Evolutionary conservation across 1,284 basidiomycete species (phyloP).

Genomic region (Omphalotus olearius): DNA sequence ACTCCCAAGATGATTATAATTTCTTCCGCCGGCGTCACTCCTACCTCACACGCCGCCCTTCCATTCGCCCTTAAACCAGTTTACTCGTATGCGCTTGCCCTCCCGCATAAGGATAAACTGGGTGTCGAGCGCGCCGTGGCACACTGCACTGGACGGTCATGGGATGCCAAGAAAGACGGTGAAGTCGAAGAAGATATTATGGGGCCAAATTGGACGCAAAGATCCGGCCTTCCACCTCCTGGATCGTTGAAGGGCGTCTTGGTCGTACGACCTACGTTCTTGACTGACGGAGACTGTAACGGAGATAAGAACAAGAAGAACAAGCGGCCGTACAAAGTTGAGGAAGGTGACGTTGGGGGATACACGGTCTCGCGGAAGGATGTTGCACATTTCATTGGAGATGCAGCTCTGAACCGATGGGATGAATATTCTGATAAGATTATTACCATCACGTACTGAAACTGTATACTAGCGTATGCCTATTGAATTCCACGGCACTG

Average conservation of each 20-base stretch:
- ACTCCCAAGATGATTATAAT: slow-evolving; percentile 49
- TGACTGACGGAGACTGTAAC: slow-evolving; percentile 53
- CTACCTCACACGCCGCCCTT: slow-evolving; percentile 35
- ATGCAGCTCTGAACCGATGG: slow-evolving; percentile 46
- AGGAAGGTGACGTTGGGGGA: slow-evolving; percentile 32
- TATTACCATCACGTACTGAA: slow-evolving; percentile 36
- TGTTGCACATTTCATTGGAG: slow-evolving; percentile 60
- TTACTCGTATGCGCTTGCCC: slow-evolving; percentile 31
- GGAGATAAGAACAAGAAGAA: slow-evolving; percentile 33
- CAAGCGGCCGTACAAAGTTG: slow-evolving; percentile 27
- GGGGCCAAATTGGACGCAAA: slow-evolving; percentile 35
- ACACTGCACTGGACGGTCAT: slow-evolving; percentile 34
- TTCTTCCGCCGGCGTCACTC: slow-evolving; percentile 49
- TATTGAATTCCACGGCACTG: too few species aligned
- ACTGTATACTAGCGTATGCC: not conserved
- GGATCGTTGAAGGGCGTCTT: slow-evolving; percentile 41
- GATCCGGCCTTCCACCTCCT: slow-evolving; percentile 31
- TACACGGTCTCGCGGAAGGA: slow-evolving; percentile 62
- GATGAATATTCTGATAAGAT: slow-evolving; percentile 44
- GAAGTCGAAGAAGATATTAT: slow-evolving; percentile 36
- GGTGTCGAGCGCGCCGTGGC: slow-evolving; percentile 38
- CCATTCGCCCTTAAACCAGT: slow-evolving; percentile 43
- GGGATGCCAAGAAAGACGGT: slow-evolving; percentile 33
- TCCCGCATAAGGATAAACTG: slow-evolving; percentile 44
- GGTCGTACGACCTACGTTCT: slow-evolving; percentile 51